phyloP scores from a whole-genome alignment of 1,284 basidiomycete genomes.

The Takashimella tepidaria region DNA sequence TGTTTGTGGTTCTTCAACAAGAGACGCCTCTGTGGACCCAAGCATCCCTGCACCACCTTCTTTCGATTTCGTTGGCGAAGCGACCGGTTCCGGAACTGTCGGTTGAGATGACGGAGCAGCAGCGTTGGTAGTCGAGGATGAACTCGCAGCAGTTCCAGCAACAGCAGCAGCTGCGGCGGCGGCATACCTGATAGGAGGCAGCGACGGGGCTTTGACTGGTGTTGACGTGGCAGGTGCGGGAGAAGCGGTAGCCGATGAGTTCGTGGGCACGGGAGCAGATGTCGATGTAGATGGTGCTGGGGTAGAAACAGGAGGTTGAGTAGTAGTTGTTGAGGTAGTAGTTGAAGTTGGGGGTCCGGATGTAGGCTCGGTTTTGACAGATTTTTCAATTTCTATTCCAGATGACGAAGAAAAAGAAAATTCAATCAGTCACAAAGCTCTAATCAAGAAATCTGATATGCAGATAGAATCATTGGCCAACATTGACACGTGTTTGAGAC shows the following conservation, averaged over 20 bases:
- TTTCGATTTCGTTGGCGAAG: constrained; percentile 13
- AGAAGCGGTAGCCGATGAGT: no score
- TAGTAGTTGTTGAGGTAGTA: constrained; percentile 37
- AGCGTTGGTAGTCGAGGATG: constrained; percentile 25
- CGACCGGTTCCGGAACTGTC: constrained; percentile 55
- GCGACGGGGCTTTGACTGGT: constrained; percentile 49
- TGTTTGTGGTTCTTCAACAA: constrained; percentile 3
- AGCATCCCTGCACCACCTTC: not conserved
- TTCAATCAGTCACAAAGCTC: no score
- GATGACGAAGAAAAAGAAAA: no score
- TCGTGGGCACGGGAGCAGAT: constrained; percentile 17
- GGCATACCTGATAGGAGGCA: constrained; percentile 80
- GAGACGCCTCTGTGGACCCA: not conserved
- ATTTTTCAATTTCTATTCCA: not conserved
- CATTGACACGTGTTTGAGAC: no score
- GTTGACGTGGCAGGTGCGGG: constrained; percentile 22
- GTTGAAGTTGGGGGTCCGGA: constrained; percentile 21
- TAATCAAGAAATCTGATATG: no score
- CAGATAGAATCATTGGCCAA: no score
- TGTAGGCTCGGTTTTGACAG: constrained; percentile 18
- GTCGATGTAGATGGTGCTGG: constrained; percentile 49
- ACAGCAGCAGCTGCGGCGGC: constrained; percentile 85
- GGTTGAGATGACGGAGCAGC: no score
- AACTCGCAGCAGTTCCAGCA: constrained; percentile 32
- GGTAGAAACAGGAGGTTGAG: constrained; percentile 28